Percentiles rank a stretch among this genome's conserved stretches.
Conservation (phyloP, 2,329 filamentous ascomycete genomes). For the Colletotrichum orchidophilum region DNA sequence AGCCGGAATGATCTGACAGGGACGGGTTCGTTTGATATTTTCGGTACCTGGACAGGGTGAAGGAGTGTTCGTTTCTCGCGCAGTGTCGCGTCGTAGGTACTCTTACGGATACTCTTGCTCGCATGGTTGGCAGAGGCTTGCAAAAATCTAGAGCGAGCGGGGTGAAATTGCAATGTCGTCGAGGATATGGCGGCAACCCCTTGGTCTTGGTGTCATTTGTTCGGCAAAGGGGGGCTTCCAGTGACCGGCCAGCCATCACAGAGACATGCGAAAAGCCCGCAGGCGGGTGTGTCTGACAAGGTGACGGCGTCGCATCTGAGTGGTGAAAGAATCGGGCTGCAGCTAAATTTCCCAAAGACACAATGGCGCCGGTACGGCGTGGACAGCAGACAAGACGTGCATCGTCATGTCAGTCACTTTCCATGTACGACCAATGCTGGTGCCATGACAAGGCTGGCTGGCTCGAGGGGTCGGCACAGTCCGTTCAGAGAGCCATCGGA, state of each 20-base stretch:
- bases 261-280: constrained; percentile 13
- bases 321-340: background rate
- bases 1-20: constrained; percentile 12
- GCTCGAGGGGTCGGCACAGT: background rate
- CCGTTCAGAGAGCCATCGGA: background rate
- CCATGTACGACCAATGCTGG: background rate
- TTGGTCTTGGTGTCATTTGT: background rate
- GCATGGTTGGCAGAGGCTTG: background rate
- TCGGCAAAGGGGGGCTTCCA: background rate
- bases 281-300: background rate
- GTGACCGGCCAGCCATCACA: constrained; percentile 4
- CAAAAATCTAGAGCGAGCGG: background rate
- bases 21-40: constrained; percentile 14
- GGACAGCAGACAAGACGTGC: constrained; percentile 10
- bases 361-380: constrained; percentile 2
- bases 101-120: background rate
- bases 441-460: background rate
- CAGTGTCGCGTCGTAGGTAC: background rate
- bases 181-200: background rate
- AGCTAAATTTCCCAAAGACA: background rate
- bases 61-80: background rate
- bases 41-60: background rate
- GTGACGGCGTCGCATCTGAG: background rate
- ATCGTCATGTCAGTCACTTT: background rate
- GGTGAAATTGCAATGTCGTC: background rate